Conservation (phyloP, 2,329 filamentous ascomycete genomes). For the Coniochaeta sp. region DNA sequence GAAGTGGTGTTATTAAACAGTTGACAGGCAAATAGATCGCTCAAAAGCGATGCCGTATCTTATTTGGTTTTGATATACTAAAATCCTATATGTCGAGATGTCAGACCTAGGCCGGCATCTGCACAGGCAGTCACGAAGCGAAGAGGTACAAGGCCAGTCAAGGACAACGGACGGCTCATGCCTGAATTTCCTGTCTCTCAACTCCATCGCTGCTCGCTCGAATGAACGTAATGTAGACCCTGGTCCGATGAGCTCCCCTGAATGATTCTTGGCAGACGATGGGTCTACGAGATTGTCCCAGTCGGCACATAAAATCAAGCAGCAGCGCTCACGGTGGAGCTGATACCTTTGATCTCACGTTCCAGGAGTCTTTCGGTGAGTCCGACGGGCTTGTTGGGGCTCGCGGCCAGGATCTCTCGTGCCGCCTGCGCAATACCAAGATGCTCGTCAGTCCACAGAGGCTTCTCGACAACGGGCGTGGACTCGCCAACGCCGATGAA, state of each 20-base stretch:
- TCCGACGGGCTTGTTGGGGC: constrained; percentile 23
- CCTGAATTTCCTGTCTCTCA: neutral
- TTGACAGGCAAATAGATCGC: constrained; percentile 3
- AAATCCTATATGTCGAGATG: neutral
- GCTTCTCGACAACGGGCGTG: constrained; percentile 49
- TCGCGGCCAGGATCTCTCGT: constrained; percentile 49
- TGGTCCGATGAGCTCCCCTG: constrained; percentile 19
- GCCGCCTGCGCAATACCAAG: constrained; percentile 65
- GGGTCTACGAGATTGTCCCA: neutral
- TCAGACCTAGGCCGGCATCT: neutral
- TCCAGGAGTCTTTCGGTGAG: constrained; percentile 54
- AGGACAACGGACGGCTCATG: neutral
- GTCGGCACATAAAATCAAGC: constrained; percentile 1
- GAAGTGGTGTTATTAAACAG: neutral
- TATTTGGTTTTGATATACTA: neutral
- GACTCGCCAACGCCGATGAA: constrained; percentile 89
- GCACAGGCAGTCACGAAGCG: neutral
- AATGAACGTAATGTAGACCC: constrained; percentile 18
- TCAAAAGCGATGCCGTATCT: constrained; percentile 1
- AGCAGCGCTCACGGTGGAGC: constrained; percentile 16
- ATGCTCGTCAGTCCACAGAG: constrained; percentile 91
- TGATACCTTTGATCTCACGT: constrained; percentile 35
- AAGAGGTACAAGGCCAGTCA: neutral
- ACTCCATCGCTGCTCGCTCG: constrained; percentile 15
- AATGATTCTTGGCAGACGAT: constrained; percentile 3